These are phyloP conservation scores for Digitaria exilis DNA, from an alignment of 202 grass and related monocot species.

Conservation along the genomic window DNA sequence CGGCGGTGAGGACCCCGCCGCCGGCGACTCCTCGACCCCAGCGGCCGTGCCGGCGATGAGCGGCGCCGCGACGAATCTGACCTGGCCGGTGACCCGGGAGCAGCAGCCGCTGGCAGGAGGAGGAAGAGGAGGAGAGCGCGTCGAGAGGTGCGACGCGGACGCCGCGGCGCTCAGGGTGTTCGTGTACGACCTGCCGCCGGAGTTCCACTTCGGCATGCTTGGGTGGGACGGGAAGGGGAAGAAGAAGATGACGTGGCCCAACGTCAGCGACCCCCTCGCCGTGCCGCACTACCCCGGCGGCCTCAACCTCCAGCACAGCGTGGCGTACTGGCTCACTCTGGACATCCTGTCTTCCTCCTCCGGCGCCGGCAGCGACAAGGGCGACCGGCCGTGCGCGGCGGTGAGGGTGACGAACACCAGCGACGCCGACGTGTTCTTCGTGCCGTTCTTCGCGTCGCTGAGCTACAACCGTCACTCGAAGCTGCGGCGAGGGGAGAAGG, in stretches of 20 bases:
- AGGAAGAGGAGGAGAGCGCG: neutral
- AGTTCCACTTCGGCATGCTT: constrained; percentile 88
- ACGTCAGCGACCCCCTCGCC: constrained; percentile 48
- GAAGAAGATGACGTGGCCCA: constrained; percentile 54
- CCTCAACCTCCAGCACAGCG: constrained; percentile 92
- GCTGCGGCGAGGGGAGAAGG: constrained; percentile 49
- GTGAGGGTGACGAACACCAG: constrained; percentile 67
- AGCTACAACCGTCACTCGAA: constrained; percentile 88
- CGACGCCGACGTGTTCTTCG: constrained; percentile 72
- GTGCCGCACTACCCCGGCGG: constrained; percentile 78
- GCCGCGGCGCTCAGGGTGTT: constrained; percentile 59
- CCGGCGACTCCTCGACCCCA: neutral
- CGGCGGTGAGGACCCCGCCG: neutral
- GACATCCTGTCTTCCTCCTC: constrained; percentile 65
- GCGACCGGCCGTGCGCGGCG: constrained; percentile 53
- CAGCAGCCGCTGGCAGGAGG: neutral
- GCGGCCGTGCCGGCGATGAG: neutral
- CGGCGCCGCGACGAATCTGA: neutral
- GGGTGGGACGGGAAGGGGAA: constrained; percentile 35
- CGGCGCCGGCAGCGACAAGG: neutral
- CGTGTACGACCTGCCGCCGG: constrained; percentile 70
- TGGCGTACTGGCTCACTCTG: constrained; percentile 83
- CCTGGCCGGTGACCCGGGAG: neutral
- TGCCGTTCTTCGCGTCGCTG: constrained; percentile 90
- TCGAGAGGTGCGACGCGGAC: constrained; percentile 49